phyloP scores from a whole-genome alignment of 108 stramenopile species.

The Conticribra guillardii region DNA sequence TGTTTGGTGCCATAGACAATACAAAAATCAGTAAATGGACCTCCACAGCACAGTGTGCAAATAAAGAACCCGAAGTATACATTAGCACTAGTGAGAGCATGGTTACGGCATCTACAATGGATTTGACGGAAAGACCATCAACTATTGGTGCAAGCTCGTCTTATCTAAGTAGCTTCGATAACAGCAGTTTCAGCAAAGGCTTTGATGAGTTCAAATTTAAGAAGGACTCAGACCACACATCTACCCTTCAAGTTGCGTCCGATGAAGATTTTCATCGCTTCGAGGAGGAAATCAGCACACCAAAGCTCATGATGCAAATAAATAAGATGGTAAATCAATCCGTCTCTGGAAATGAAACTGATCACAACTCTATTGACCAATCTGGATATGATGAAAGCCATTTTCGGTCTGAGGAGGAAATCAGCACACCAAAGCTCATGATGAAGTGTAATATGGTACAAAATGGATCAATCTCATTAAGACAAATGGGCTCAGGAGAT shows the following conservation, averaged over 20 bases:
- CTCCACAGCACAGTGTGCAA: not conserved
- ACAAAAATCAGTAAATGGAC: too few species aligned
- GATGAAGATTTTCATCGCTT: too few species aligned
- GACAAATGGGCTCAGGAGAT: not conserved
- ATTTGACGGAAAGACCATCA: not conserved
- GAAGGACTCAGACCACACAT: too few species aligned
- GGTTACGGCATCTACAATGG: not conserved
- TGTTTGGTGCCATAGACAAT: too few species aligned
- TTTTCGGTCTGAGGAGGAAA: not conserved
- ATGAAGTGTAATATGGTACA: not conserved
- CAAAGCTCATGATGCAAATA: not conserved
- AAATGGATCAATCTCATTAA: not conserved
- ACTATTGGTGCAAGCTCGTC: not conserved
- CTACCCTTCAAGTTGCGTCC: too few species aligned
- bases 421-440: not conserved
- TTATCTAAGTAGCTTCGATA: not conserved
- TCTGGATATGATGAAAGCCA: too few species aligned
- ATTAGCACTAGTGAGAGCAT: not conserved
- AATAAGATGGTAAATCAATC: not conserved
- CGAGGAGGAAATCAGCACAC: not conserved
- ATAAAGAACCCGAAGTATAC: not conserved
- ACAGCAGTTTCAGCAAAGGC: not conserved
- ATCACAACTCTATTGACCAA: too few species aligned
- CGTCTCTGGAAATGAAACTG: too few species aligned
- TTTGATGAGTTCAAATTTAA: not conserved